These are phyloP conservation scores for Xanthoparmelia taractica DNA, from an alignment of 495 filamentous ascomycete genomes.

Conservation along the genomic window DNA sequence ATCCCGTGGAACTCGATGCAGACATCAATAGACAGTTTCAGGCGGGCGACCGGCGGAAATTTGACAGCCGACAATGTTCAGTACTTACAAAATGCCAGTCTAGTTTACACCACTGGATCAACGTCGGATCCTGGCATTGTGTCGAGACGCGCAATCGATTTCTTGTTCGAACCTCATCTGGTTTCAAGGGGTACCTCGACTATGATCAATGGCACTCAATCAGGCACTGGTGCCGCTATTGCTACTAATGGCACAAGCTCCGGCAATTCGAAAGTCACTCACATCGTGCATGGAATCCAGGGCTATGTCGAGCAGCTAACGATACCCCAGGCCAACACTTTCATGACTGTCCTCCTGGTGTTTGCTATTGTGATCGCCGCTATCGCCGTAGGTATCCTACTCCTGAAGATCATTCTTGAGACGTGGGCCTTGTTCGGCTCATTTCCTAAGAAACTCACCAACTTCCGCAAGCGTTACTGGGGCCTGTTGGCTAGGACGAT, in stretches of 20 bases:
- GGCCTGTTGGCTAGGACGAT: conserved; percentile 78
- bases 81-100: conserved; percentile 63
- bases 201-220: conserved; percentile 42
- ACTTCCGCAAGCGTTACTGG: conserved; percentile 96
- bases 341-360: conserved; percentile 89
- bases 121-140: conserved; percentile 35
- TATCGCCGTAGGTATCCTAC: conserved; percentile 77
- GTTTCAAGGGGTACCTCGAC: conserved; percentile 45
- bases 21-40: conserved; percentile 76
- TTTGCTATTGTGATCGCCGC: conserved; percentile 80
- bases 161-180: conserved; percentile 41
- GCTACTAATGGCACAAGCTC: conserved; percentile 23
- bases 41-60: conserved; percentile 73
- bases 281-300: conserved; percentile 60
- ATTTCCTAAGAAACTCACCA: conserved; percentile 71
- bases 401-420: conserved; percentile 90
- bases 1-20: conserved; percentile 78
- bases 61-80: conserved; percentile 69
- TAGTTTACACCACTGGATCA: conserved; percentile 52
- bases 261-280: conserved; percentile 36
- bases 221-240: conserved; percentile 30
- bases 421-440: conserved; percentile 81
- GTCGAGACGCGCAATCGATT: conserved; percentile 49
- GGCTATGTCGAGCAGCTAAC: conserved; percentile 67
- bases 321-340: conserved; percentile 83